Conservation (phyloP, 176 grass and related monocot species). For the Eragrostis curvula region DNA sequence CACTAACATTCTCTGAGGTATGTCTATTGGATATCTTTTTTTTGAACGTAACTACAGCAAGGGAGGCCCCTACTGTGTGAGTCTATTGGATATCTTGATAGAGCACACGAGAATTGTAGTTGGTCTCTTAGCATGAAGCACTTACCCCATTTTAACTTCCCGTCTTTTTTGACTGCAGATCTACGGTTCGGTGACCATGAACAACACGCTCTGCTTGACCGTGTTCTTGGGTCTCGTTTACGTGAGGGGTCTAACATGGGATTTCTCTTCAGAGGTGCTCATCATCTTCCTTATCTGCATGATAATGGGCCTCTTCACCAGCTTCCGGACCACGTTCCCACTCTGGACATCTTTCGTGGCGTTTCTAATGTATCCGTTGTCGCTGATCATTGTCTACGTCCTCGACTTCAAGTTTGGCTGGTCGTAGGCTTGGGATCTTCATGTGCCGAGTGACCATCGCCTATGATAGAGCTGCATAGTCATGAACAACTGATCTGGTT, state of each 20-base stretch:
- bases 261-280: slow-evolving; percentile 81
- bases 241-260: slow-evolving; percentile 63
- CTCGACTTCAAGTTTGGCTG: slow-evolving; percentile 78
- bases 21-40: slow-evolving; percentile 20
- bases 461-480: background rate
- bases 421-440: slow-evolving; percentile 46
- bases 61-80: too few relatives aligned
- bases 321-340: slow-evolving; percentile 69
- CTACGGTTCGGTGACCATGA: slow-evolving; percentile 87
- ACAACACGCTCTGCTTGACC: slow-evolving; percentile 81
- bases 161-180: slow-evolving; percentile 50
- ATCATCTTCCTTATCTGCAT: slow-evolving; percentile 77
- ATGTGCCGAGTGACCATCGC: background rate
- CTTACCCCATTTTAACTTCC: background rate
- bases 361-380: slow-evolving; percentile 57
- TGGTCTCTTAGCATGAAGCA: background rate
- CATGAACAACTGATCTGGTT: background rate
- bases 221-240: slow-evolving; percentile 83
- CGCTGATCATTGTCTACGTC: slow-evolving; percentile 69
- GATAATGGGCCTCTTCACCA: slow-evolving; percentile 85
- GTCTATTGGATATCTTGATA: background rate
- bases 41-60: too few relatives aligned
- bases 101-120: background rate
- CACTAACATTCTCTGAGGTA: slow-evolving; percentile 98
- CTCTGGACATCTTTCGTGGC: slow-evolving; percentile 82